These are phyloP conservation scores for Microbotryomycetes sp. DNA, from an alignment of 1,284 basidiomycete genomes.

Conservation along the genomic window DNA sequence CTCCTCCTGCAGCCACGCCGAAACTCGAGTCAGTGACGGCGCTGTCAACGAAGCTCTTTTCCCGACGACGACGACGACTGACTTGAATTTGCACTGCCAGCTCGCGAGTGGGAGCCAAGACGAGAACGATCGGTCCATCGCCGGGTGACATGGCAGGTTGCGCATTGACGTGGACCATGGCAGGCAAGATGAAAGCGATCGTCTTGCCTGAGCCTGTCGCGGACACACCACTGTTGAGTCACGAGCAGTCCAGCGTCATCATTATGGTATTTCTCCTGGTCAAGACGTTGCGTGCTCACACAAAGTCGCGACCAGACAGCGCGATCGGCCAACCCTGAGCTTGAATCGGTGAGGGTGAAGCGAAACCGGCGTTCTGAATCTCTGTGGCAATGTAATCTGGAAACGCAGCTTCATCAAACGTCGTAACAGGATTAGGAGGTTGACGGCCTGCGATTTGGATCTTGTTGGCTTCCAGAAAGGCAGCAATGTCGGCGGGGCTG, in stretches of 20 bases:
- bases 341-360: constrained; percentile 42
- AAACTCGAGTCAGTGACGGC: too few relatives aligned
- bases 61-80: too few relatives aligned
- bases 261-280: too few relatives aligned
- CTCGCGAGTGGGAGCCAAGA: constrained; percentile 43
- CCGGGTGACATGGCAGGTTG: constrained; percentile 41
- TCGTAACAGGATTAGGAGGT: constrained; percentile 40
- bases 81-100: constrained; percentile 44
- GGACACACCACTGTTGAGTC: constrained; percentile 5
- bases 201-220: constrained; percentile 36
- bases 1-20: too few relatives aligned
- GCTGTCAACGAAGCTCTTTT: too few relatives aligned
- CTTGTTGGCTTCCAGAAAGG: constrained; percentile 34
- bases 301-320: constrained; percentile 39
- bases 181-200: constrained; percentile 40
- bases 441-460: constrained; percentile 32
- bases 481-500: constrained; percentile 36
- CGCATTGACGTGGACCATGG: constrained; percentile 43
- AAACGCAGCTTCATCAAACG: constrained; percentile 42
- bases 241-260: too few relatives aligned
- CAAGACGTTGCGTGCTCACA: too few relatives aligned
- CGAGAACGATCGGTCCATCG: constrained; percentile 42
- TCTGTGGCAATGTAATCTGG: constrained; percentile 39
- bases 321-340: constrained; percentile 45
- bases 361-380: constrained; percentile 41